Percentiles rank a stretch among this genome's conserved stretches.
Conservation (phyloP, 176 grass and related monocot species). For the Carex parvula region DNA sequence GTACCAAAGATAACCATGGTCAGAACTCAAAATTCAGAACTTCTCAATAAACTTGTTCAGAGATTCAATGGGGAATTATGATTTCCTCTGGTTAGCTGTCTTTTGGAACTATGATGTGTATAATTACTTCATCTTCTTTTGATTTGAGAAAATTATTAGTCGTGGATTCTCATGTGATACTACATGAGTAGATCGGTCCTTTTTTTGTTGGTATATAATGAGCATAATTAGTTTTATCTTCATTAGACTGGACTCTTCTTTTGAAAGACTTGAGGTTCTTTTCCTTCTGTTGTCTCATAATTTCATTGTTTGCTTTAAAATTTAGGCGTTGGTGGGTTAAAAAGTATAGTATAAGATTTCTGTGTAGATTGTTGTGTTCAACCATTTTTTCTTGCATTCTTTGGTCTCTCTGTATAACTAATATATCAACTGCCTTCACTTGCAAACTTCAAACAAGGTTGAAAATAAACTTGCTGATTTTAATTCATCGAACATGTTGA, state of each 20-base stretch:
- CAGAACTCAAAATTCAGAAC: background rate
- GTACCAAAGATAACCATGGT: background rate
- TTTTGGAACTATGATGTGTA: background rate
- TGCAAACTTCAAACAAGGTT: background rate
- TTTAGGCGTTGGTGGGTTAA: background rate
- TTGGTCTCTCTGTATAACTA: background rate
- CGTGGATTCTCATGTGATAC: too few species aligned
- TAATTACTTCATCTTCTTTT: background rate
- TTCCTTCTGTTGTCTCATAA: background rate
- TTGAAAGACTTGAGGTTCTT: background rate
- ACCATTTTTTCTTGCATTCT: background rate
- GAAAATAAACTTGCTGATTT: background rate
- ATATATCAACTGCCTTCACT: background rate
- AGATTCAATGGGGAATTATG: background rate
- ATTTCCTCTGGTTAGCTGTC: background rate
- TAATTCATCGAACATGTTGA: background rate
- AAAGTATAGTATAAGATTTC: background rate
- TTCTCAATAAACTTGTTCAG: background rate
- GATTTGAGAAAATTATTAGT: background rate
- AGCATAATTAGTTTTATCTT: background rate
- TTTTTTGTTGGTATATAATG: background rate
- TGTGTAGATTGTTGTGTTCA: background rate
- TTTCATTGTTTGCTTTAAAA: background rate
- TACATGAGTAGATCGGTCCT: background rate
- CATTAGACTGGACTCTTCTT: background rate